phyloP scores from a whole-genome alignment of 176 grass and related monocot genomes.

The Aegilops speltoides region DNA sequence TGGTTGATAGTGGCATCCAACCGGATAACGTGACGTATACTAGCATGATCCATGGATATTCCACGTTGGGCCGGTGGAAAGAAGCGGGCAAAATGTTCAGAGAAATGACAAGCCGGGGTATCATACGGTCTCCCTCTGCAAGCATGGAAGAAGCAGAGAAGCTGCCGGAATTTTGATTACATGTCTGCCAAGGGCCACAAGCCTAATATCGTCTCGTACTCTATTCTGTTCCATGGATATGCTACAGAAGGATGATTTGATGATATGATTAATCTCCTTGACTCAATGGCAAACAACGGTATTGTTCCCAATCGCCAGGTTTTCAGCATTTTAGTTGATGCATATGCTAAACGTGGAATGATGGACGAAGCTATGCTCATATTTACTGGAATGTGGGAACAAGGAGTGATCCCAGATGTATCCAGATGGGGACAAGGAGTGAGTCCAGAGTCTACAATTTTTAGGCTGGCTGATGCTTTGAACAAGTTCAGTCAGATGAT shows the following conservation, averaged over 20 bases:
- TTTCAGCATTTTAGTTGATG: neutral
- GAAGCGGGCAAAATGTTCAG: neutral
- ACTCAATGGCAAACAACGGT: neutral
- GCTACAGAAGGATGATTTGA: neutral
- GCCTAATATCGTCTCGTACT: neutral
- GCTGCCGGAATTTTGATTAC: neutral
- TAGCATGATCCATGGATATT: conserved; percentile 3
- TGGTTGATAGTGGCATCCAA: neutral
- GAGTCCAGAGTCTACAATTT: neutral
- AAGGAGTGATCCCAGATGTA: neutral
- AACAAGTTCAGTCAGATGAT: neutral
- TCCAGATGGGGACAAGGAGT: neutral
- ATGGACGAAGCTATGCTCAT: neutral
- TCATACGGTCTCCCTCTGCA: neutral
- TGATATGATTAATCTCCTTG: neutral
- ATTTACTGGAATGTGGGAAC: neutral
- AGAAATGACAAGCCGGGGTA: neutral
- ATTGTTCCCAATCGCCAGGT: neutral
- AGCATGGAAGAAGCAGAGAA: neutral
- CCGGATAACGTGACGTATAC: neutral
- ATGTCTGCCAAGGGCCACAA: neutral
- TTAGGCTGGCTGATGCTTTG: neutral
- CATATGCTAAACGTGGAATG: neutral
- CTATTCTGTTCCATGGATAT: neutral
- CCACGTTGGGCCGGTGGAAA: neutral